Evolutionary conservation across 257 asterid species (phyloP).

Genomic region (Jacaranda copaia): DNA sequence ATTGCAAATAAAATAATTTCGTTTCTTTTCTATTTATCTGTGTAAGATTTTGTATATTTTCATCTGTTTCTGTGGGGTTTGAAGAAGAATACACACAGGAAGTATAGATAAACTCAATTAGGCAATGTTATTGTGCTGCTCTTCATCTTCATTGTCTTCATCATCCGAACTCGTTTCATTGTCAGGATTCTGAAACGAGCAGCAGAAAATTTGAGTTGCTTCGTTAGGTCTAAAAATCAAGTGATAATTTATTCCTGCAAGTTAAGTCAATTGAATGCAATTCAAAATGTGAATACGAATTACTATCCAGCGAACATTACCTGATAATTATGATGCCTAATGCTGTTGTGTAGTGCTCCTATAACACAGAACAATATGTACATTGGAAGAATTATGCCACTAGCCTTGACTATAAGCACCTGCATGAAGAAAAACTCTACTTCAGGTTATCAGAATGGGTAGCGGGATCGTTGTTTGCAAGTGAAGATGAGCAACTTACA

Average conservation of each 20-base stretch:
- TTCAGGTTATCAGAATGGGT: background rate
- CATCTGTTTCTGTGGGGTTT: slow-evolving; percentile 6
- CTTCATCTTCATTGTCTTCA: slow-evolving; percentile 43
- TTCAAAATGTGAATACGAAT: too few species aligned
- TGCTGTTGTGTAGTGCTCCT: slow-evolving; percentile 54
- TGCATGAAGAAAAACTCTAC: slow-evolving; percentile 35
- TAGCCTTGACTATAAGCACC: slow-evolving; percentile 65
- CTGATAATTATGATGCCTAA: slow-evolving; percentile 51
- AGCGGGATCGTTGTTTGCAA: background rate
- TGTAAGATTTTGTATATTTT: slow-evolving; percentile 27
- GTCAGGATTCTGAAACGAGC: slow-evolving; percentile 38
- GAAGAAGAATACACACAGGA: slow-evolving; percentile 26
- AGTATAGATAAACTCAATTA: slow-evolving; percentile 26
- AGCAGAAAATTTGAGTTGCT: background rate
- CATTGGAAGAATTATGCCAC: slow-evolving; percentile 85
- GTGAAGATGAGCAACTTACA: slow-evolving; percentile 49
- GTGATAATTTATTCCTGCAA: background rate
- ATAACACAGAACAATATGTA: slow-evolving; percentile 63
- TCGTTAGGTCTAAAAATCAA: background rate
- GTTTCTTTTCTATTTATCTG: slow-evolving; percentile 21
- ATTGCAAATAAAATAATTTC: background rate
- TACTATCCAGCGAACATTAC: slow-evolving; percentile 30
- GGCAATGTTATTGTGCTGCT: background rate
- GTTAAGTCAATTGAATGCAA: background rate
- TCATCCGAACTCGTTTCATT: slow-evolving; percentile 39